These are phyloP conservation scores for barley (Hordeum vulgare) DNA, from an alignment of 176 grass and related monocot genomes.

Conservation along the genomic window DNA sequence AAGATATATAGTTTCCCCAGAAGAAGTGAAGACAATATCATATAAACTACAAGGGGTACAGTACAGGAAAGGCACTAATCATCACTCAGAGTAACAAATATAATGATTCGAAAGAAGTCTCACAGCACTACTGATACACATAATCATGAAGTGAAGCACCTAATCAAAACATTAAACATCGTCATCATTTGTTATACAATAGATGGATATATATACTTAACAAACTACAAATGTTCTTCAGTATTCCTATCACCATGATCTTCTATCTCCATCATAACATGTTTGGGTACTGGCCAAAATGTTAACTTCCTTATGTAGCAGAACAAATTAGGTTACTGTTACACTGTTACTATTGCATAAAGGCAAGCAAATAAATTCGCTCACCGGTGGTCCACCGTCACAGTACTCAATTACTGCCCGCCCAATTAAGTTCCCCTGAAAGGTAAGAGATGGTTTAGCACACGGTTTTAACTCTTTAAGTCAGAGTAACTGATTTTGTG, in stretches of 20 bases:
- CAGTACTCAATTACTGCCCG: conserved; percentile 86
- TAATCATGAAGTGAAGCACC: neutral
- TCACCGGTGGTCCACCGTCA: conserved; percentile 64
- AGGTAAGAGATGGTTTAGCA: conserved; percentile 14
- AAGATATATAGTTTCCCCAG: neutral
- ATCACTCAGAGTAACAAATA: conserved; percentile 3
- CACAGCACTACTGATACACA: neutral
- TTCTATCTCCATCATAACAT: neutral
- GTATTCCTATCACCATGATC: neutral
- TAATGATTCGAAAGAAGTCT: neutral
- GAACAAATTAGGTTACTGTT: neutral
- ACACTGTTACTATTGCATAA: neutral
- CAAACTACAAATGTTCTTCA: neutral
- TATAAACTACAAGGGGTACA: neutral
- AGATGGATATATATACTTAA: neutral
- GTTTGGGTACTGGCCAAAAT: neutral
- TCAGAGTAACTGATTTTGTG: conserved; percentile 6
- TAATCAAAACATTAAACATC: neutral
- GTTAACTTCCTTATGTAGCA: neutral
- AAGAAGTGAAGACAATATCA: neutral
- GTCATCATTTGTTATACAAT: neutral
- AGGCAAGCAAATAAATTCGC: conserved; percentile 20
- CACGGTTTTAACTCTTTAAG: neutral
- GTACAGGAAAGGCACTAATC: neutral
- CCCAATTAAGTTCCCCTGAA: conserved; percentile 90